Conservation (phyloP, 805 yeast species). For the Scheffersomyces amazonensis region DNA sequence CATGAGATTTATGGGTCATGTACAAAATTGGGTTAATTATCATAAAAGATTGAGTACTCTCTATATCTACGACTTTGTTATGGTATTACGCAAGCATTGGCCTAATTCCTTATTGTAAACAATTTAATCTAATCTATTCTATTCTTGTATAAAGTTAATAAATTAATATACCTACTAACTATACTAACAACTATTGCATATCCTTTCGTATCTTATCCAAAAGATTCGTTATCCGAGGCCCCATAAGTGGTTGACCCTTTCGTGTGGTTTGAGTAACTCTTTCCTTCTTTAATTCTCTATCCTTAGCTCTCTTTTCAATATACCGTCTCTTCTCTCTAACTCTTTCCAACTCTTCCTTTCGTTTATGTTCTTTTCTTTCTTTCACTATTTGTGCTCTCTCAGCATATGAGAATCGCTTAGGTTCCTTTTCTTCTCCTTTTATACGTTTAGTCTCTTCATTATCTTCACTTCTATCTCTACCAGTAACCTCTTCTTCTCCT, state of each 20-base stretch:
- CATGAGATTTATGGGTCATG: slow-evolving; percentile 11
- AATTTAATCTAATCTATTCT: not conserved
- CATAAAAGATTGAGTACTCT: slow-evolving; percentile 29
- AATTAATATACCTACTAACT: too few species aligned
- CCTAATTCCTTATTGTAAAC: not conserved
- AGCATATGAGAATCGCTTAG: slow-evolving; percentile 36
- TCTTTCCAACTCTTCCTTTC: slow-evolving; percentile 35
- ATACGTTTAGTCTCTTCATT: slow-evolving; percentile 11
- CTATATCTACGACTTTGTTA: slow-evolving; percentile 29
- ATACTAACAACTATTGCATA: slow-evolving; percentile 9
- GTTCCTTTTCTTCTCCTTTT: slow-evolving; percentile 19
- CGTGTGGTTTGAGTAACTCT: slow-evolving; percentile 50
- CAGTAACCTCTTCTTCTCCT: slow-evolving; percentile 8
- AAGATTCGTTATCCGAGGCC: slow-evolving; percentile 76
- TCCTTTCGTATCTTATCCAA: slow-evolving; percentile 71
- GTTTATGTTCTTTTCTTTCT: slow-evolving; percentile 43
- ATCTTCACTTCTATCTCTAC: slow-evolving; percentile 5
- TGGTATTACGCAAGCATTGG: slow-evolving; percentile 15
- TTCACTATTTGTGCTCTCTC: slow-evolving; percentile 46
- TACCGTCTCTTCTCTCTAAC: slow-evolving; percentile 36
- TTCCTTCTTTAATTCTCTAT: slow-evolving; percentile 44
- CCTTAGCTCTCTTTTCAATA: slow-evolving; percentile 33
- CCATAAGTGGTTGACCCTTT: slow-evolving; percentile 88
- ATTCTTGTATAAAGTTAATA: not conserved
- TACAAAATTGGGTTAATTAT: slow-evolving; percentile 32